Percentiles rank a stretch among this genome's conserved stretches.
Conservation (phyloP, 352 stramenopile species). For the Phytopythium vexans region DNA sequence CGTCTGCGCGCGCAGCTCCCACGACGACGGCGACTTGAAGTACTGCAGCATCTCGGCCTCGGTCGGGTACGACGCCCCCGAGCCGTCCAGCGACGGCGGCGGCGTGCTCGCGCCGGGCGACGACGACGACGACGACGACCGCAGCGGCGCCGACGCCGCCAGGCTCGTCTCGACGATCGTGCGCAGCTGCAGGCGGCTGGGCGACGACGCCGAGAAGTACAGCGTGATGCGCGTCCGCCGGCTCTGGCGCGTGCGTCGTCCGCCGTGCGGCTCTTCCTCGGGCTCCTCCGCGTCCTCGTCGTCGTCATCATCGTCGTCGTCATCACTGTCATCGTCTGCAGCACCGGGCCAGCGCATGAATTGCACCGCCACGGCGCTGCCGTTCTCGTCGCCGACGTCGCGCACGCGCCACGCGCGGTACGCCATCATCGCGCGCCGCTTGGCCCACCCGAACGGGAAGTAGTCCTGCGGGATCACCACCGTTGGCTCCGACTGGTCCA, state of each 20-base stretch:
- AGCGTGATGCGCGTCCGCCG: slow-evolving; percentile 53
- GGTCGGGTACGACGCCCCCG: slow-evolving; percentile 20
- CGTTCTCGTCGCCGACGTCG: slow-evolving; percentile 42
- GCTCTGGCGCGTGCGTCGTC: slow-evolving; percentile 7
- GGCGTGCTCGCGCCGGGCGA: not conserved
- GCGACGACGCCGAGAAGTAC: slow-evolving; percentile 59
- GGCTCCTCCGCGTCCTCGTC: slow-evolving; percentile 40
- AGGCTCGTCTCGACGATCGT: slow-evolving; percentile 67
- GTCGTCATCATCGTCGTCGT: slow-evolving; percentile 32
- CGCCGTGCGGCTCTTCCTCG: slow-evolving; percentile 38
- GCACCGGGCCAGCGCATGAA: slow-evolving; percentile 63
- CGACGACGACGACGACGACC: slow-evolving; percentile 11
- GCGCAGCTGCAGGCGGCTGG: slow-evolving; percentile 42
- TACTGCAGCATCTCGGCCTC: slow-evolving; percentile 67
- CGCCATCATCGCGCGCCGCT: slow-evolving; percentile 46
- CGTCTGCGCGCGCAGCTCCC: slow-evolving; percentile 64
- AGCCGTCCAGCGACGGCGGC: not conserved
- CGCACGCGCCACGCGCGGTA: slow-evolving; percentile 67
- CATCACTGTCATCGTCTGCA: slow-evolving; percentile 40
- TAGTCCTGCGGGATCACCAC: slow-evolving; percentile 47
- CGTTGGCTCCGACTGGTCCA: slow-evolving; percentile 40
- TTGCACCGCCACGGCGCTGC: slow-evolving; percentile 45
- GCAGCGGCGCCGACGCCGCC: slow-evolving; percentile 20
- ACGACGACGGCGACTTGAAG: slow-evolving; percentile 67
- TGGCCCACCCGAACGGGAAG: slow-evolving; percentile 54